Conservation (phyloP, 177 flowering plant species). For the Telopea speciosissima region DNA sequence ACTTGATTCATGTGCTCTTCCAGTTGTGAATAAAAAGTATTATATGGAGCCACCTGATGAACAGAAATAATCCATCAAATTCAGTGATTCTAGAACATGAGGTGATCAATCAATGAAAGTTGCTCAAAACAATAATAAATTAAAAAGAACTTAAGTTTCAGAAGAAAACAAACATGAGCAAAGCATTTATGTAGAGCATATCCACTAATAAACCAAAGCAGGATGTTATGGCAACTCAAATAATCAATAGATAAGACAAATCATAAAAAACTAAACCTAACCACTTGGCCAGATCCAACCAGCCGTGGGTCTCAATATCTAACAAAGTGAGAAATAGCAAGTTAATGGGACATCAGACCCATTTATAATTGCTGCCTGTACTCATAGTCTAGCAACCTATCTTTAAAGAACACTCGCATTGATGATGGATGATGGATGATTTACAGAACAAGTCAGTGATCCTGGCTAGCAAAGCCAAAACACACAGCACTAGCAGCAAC, state of each 20-base stretch:
- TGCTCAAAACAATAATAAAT: not conserved
- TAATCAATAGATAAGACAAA: not conserved
- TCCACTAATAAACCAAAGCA: not conserved
- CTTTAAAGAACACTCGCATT: not conserved
- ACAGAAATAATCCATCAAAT: not conserved
- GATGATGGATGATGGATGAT: not conserved
- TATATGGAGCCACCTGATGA: conserved; percentile 88
- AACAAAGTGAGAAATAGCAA: not conserved
- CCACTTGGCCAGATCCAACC: not conserved
- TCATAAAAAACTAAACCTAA: not conserved
- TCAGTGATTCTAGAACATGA: not conserved
- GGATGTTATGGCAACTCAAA: not conserved
- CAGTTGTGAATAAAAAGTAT: conserved; percentile 84
- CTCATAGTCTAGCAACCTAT: not conserved
- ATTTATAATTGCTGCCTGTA: no score
- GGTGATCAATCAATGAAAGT: not conserved
- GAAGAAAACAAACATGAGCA: not conserved
- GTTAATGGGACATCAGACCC: no score
- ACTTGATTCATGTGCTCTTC: conserved; percentile 84
- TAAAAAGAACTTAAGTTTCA: no score
- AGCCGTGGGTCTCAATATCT: no score
- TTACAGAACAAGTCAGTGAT: not conserved
- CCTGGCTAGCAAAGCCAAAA: not conserved
- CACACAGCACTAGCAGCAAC: not conserved
- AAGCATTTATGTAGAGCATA: not conserved